These are phyloP conservation scores for Elsinoe ampelina DNA, from an alignment of 2,329 filamentous ascomycete species.

Conservation along the genomic window DNA sequence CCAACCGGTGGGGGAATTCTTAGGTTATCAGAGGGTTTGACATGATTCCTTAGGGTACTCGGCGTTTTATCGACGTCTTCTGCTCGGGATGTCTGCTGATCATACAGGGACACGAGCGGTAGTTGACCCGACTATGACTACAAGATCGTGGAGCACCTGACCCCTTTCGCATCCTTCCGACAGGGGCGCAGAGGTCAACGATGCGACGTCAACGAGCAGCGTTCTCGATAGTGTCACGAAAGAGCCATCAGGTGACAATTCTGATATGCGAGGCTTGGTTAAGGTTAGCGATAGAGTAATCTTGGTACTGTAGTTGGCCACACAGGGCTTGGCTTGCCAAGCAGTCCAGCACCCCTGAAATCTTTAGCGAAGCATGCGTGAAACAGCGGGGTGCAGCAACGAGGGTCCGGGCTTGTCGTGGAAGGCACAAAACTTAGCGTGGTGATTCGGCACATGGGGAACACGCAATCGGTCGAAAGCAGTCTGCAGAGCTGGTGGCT, in stretches of 20 bases:
- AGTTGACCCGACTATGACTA: not conserved
- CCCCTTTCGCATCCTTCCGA: not conserved
- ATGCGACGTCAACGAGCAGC: not conserved
- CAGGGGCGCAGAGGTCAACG: not conserved
- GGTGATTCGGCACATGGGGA: not conserved
- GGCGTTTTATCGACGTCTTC: not conserved
- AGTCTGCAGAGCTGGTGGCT: not conserved
- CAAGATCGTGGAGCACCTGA: not conserved
- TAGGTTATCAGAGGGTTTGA: not conserved
- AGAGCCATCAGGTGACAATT: not conserved
- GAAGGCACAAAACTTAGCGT: slow-evolving; percentile 2
- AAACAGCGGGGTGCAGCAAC: slow-evolving; percentile 2
- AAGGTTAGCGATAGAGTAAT: not conserved
- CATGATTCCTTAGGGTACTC: not conserved
- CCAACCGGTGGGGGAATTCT: not conserved
- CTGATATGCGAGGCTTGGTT: not conserved
- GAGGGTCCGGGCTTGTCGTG: not conserved
- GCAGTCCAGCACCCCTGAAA: not conserved
- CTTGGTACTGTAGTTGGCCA: not conserved
- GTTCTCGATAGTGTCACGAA: not conserved
- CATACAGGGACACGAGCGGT: not conserved
- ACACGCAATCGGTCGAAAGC: not conserved
- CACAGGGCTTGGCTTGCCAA: not conserved
- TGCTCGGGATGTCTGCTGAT: not conserved
- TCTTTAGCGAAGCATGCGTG: slow-evolving; percentile 7